Evolutionary conservation across 441 rosid genomes (phyloP).

Genomic region (Euphorbia celastroides): DNA sequence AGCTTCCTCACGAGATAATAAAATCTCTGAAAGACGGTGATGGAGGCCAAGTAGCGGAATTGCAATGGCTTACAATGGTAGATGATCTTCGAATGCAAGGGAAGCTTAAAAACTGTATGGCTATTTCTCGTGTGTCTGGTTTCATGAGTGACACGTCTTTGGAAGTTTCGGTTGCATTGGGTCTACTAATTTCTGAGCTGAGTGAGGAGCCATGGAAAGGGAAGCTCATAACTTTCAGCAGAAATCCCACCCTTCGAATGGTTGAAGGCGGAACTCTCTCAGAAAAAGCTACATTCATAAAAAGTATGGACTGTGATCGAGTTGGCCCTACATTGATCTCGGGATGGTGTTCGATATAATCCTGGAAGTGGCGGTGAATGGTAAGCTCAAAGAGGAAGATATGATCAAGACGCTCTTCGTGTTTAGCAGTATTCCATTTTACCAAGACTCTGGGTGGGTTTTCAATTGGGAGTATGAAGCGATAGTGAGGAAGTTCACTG

Average conservation of each 20-base stretch:
- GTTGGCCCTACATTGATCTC: conserved; percentile 18
- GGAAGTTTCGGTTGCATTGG: conserved; percentile 52
- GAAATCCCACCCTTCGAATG: conserved; percentile 31
- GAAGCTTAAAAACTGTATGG: conserved; percentile 43
- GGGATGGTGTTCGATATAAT: conserved; percentile 24
- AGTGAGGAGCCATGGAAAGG: conserved; percentile 36
- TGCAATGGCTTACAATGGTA: conserved; percentile 65
- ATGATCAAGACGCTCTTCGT: conserved; percentile 27
- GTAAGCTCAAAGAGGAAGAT: conserved; percentile 18
- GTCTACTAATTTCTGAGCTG: conserved; percentile 50
- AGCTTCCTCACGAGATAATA: conserved; percentile 29
- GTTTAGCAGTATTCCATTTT: conserved; percentile 35
- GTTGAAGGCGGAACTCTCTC: conserved; percentile 33
- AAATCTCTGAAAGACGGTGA: conserved; percentile 22
- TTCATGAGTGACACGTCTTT: conserved; percentile 38
- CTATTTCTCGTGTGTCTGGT: conserved; percentile 52
- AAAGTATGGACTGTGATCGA: conserved; percentile 13
- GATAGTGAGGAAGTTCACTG: conserved; percentile 33
- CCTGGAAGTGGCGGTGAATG: conserved; percentile 19
- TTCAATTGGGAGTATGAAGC: conserved; percentile 31
- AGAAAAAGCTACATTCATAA: conserved; percentile 31
- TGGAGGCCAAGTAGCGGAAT: conserved; percentile 46
- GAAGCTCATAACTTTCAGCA: conserved; percentile 40
- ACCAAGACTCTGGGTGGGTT: conserved; percentile 25
- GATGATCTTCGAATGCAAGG: conserved; percentile 43